Base-by-base conservation (phyloP, 2,329 filamentous ascomycete genomes). In the Fusarium sp. region DNA sequence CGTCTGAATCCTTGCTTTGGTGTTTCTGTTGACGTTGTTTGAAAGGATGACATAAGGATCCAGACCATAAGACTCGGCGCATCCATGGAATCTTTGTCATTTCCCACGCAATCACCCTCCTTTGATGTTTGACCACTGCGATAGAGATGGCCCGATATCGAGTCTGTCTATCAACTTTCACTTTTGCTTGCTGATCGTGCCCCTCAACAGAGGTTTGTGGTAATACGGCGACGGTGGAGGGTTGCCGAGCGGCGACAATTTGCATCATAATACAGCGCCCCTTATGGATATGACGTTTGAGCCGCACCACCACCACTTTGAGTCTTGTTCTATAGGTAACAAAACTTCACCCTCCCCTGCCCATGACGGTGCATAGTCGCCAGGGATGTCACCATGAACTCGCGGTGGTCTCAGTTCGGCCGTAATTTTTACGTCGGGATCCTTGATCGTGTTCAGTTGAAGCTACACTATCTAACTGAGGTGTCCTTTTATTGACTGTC, bases 221-320 rank as follows among this genome's bases (percentile, higher is more conserved):
- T 31, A 43, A 39, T 32, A 57, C 37, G 17, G 23, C 10, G 17
- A 46, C 14, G 39, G 37, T 46, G 47, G 53, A 52, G 53, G 60
- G 63, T 57, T 65, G 49, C 52, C 44, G 31, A 44, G 49, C 49
- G 55, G 54, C 51, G 45, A 60, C 31, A 32, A 46, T 49, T 58
- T 68, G 63, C 66, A 69, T 67, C 66, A 68, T 69, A 45, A 35
- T 45, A 55, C 55, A 58, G 44, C 46, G 48, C 53, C 43, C 39
- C 49, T 4, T 25, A 23, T 17, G 36, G 51, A 50, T 57, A 68
- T 69, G 66, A 68, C 66, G 66, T 68, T 63, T 60, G 39, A 59
- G 55, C 53, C 46, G 55, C 39, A 61, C 60, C 60, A 64, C 44
- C 45, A 58, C 46, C 46, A 42, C 29, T 49, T 39, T 53, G 39